Conservation (phyloP, 345 rosid genomes). For the Crucihimalaya himalaica region DNA sequence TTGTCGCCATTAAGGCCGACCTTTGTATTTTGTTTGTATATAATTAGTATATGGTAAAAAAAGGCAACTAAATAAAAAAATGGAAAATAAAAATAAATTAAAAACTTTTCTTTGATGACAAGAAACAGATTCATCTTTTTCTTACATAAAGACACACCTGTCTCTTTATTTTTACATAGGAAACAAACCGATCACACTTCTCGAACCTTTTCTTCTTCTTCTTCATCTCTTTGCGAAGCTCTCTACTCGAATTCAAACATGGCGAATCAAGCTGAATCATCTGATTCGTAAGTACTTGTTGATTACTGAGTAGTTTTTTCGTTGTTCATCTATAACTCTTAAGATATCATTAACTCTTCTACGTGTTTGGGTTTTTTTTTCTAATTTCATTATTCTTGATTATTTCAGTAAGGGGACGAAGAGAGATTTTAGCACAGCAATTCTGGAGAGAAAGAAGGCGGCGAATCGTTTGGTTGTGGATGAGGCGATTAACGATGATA, state of each 20-base stretch:
- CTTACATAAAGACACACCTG: slow-evolving; percentile 25
- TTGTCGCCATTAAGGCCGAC: too few relatives aligned
- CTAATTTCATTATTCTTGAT: not conserved
- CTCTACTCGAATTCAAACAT: slow-evolving; percentile 31
- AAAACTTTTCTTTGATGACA: slow-evolving; percentile 27
- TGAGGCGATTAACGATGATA: slow-evolving; percentile 71
- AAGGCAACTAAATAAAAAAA: not conserved
- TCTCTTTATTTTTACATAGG: not conserved
- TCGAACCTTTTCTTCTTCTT: slow-evolving; percentile 19
- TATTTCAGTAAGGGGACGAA: slow-evolving; percentile 52
- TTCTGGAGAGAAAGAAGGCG: slow-evolving; percentile 69
- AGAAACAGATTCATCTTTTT: slow-evolving; percentile 9
- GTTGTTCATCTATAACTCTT: not conserved
- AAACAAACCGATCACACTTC: slow-evolving; percentile 14
- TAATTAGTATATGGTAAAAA: too few relatives aligned
- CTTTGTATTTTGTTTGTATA: too few relatives aligned
- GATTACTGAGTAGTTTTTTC: not conserved
- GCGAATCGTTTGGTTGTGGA: slow-evolving; percentile 68
- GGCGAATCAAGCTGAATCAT: slow-evolving; percentile 52
- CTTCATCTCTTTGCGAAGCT: not conserved
- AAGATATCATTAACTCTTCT: not conserved
- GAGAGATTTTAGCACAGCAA: slow-evolving; percentile 74
- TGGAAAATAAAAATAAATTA: not conserved
- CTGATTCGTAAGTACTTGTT: slow-evolving; percentile 53
- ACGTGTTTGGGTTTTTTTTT: not conserved